A percentile compares a stretch with the other conserved stretches of the same genome.
Evolutionary conservation across 768 basidiomycete genomes (phyloP).

Genomic region (Mrakia gelida): DNA sequence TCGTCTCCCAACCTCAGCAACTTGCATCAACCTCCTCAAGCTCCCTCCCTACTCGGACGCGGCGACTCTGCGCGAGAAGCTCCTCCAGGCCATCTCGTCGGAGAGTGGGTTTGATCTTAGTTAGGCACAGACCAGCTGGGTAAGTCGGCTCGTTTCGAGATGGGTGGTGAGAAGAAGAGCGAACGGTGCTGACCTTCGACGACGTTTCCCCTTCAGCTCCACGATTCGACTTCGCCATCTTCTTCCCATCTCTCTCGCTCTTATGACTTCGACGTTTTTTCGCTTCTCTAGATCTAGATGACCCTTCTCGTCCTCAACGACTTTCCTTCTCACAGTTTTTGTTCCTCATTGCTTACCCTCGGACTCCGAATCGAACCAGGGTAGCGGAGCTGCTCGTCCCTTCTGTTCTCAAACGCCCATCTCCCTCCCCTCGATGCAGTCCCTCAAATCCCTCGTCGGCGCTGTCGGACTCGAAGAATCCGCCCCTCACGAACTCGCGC

Average conservation of each 20-base stretch:
- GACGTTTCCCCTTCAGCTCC: not conserved
- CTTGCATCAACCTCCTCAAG: slow-evolving; percentile 90
- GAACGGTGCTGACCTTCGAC: not conserved
- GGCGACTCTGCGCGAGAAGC: slow-evolving; percentile 62
- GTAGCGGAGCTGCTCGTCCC: not conserved
- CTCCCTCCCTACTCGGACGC: slow-evolving; percentile 68
- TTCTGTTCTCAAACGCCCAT: too few relatives aligned
- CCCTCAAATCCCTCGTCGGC: not conserved
- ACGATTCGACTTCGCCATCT: too few relatives aligned
- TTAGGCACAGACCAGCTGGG: slow-evolving; percentile 41
- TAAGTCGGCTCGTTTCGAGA: not conserved
- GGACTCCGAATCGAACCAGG: too few relatives aligned
- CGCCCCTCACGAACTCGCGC: not conserved
- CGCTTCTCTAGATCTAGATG: too few relatives aligned
- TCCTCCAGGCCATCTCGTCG: slow-evolving; percentile 78
- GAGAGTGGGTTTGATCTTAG: slow-evolving; percentile 92
- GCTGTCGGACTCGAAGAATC: not conserved
- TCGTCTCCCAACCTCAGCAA: slow-evolving; percentile 51
- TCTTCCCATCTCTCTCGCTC: too few relatives aligned
- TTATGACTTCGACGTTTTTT: too few relatives aligned
- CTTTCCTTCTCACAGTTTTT: too few relatives aligned
- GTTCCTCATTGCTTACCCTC: too few relatives aligned
- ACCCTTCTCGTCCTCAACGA: too few relatives aligned
- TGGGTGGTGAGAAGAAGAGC: not conserved
- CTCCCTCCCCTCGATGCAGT: not conserved